Evolutionary conservation across 495 filamentous ascomycete species (phyloP), one percentile per base, ranked within the genome.

Genomic region (Cercophora sp.): DNA sequence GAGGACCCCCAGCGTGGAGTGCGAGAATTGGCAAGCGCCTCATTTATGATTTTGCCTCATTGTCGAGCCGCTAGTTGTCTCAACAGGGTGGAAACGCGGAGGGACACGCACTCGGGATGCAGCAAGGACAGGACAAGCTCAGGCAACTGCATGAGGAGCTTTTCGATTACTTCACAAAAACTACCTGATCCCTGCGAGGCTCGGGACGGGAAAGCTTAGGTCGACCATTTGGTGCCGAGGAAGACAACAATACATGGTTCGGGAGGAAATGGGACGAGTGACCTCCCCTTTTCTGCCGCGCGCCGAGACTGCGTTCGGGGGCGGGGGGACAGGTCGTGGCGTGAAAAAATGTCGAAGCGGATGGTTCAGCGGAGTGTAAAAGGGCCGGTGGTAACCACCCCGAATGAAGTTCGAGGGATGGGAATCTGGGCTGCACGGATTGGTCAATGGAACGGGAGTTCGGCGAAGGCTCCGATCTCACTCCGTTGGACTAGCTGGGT

Each of bases 1-100:
- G 23, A 27, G 8, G 46, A 31, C 47, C 29, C 24, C 29, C 57
- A 54, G 56, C 58, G 50, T 55, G 52, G 50, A 47, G 39, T 29
- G 39, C 58, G 59, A 59, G 54, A 59, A 62, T 48, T 48, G 41
- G 39, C 55, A 48, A 48, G 29, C 15, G 22, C 34, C 51, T 31
- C 44, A 49, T 50, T 34, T 55, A 29, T 13, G 48, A 35, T 39
- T 52, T 42, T 34, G 13, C 20, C 56, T 51, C 56, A 42, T 29
- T 26, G 18, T 40, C 23, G 22, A 16, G 22, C 18, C 20, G 16
- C 18, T 39, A 26, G 35, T n/a, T 51, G 48, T 41, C 48, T 51
- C 48, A 41, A 25, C 16, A 26, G 20, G 19, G 29, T 25, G 46
- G 46, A 23, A 18, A 48, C 34, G 37, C 22, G 48, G 37, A 51